Evolutionary conservation across 2,329 filamentous ascomycete species (phyloP).

Genomic region (Colletotrichum truncatum): DNA sequence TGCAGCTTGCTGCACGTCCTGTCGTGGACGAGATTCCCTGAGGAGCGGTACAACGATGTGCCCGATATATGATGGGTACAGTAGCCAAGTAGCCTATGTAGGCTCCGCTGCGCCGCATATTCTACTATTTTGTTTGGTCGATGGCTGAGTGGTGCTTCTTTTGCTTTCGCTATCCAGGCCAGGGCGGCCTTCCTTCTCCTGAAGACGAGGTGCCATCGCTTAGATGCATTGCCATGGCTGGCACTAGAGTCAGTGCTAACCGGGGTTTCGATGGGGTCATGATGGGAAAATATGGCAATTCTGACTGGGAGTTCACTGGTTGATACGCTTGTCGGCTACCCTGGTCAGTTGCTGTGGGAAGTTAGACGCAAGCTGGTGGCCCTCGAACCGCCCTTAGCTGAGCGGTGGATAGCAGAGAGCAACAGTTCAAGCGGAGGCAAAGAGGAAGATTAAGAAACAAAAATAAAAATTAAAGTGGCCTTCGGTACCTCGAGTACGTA

Average conservation of each 20-base stretch:
- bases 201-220: not conserved
- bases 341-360: not conserved
- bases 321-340: not conserved
- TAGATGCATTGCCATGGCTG: not conserved
- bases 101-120: slow-evolving; percentile 2
- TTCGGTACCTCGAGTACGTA: too few species aligned
- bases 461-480: not conserved
- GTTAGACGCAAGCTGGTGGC: too few species aligned
- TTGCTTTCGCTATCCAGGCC: not conserved
- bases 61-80: not conserved
- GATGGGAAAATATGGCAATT: not conserved
- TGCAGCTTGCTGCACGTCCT: not conserved
- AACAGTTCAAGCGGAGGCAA: too few species aligned
- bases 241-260: not conserved
- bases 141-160: not conserved
- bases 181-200: not conserved
- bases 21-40: not conserved
- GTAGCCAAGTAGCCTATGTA: not conserved
- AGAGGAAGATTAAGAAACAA: not conserved
- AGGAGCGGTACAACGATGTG: not conserved
- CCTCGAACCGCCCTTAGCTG: too few species aligned
- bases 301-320: not conserved
- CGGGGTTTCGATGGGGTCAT: not conserved
- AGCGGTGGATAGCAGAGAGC: too few species aligned
- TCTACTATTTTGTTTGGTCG: not conserved